phyloP scores from a whole-genome alignment of 192 early-diverging fungal genomes.

The Pilaira anomala region DNA sequence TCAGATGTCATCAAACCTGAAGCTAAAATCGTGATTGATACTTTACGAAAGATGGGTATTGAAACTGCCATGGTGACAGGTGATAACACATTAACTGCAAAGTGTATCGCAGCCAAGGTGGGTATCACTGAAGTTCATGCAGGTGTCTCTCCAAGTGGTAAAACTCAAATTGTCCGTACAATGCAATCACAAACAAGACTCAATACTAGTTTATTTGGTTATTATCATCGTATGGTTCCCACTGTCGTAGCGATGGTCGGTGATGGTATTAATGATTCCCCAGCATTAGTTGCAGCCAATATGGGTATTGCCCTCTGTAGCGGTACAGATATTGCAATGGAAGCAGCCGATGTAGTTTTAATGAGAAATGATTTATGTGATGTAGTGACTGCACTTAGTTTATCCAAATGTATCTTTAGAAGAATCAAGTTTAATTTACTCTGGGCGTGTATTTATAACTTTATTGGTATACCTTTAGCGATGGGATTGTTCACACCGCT shows the following conservation, averaged over 20 bases:
- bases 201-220: neutral
- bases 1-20: slow-evolving; percentile 84
- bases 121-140: slow-evolving; percentile 86
- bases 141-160: slow-evolving; percentile 85
- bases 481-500: slow-evolving; percentile 88
- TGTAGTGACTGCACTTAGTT: slow-evolving; percentile 80
- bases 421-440: slow-evolving; percentile 84
- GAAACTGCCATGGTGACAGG: slow-evolving; percentile 89
- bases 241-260: slow-evolving; percentile 84
- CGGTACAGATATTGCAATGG: slow-evolving; percentile 94
- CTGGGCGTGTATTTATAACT: slow-evolving; percentile 89
- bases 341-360: slow-evolving; percentile 87
- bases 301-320: slow-evolving; percentile 88
- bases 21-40: slow-evolving; percentile 61
- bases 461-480: slow-evolving; percentile 87
- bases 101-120: slow-evolving; percentile 74
- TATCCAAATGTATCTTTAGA: slow-evolving; percentile 77
- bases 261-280: slow-evolving; percentile 95
- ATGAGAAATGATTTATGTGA: slow-evolving; percentile 84
- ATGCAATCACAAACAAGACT: slow-evolving; percentile 52
- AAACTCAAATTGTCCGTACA: slow-evolving; percentile 68
- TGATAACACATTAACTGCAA: slow-evolving; percentile 81
- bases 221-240: neutral
- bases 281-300: slow-evolving; percentile 78
- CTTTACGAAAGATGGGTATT: slow-evolving; percentile 73